Conservation (phyloP, 768 basidiomycete species). For the Termitomyces sp. region DNA sequence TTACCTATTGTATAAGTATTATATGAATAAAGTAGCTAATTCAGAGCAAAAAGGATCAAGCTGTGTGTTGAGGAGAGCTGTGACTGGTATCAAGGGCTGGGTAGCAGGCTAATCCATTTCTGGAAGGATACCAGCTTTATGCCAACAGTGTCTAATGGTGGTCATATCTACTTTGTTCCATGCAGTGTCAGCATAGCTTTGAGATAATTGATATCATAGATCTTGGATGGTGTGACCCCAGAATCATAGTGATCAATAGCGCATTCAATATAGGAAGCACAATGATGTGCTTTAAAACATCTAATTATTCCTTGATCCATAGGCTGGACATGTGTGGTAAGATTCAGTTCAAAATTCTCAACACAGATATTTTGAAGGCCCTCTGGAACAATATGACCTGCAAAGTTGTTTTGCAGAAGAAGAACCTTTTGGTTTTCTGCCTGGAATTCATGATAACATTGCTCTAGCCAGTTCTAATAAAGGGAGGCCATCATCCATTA, state of each 20-base stretch:
- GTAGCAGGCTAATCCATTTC: not conserved
- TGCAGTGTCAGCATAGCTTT: not conserved
- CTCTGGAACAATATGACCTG: not conserved
- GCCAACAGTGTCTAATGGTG: not conserved
- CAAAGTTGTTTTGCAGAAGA: not conserved
- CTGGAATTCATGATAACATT: not conserved
- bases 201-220: not conserved
- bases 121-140: not conserved
- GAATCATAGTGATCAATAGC: too few relatives aligned
- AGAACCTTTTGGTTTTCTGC: not conserved
- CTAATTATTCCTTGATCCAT: not conserved
- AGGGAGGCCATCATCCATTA: too few relatives aligned
- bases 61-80: not conserved
- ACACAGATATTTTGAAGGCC: not conserved
- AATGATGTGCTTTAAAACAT: not conserved
- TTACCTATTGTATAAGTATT: too few relatives aligned
- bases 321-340: not conserved
- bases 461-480: too few relatives aligned
- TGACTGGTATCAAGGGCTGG: not conserved
- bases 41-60: not conserved
- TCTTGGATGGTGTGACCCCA: not conserved
- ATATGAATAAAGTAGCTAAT: too few relatives aligned
- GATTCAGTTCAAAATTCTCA: not conserved
- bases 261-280: not conserved
- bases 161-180: not conserved